phyloP scores from a whole-genome alignment of 257 asterid species.

The Nicotiana tabacum region DNA sequence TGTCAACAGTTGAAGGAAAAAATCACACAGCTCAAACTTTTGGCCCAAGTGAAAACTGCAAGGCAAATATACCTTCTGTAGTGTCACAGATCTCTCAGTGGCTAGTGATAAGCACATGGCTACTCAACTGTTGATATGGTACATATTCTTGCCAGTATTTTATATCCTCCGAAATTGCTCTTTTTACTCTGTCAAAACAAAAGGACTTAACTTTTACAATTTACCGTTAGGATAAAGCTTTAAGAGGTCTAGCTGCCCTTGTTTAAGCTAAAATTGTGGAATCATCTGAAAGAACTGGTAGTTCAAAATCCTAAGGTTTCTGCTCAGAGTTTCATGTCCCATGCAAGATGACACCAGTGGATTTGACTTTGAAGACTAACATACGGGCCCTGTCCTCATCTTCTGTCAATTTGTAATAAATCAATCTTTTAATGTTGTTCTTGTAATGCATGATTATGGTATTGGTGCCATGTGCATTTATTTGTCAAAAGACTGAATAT shows the following conservation, averaged over 20 bases:
- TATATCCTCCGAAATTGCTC: no score
- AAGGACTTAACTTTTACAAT: no score
- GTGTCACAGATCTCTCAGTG: no score
- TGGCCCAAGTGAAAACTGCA: no score
- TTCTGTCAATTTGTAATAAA: conserved; percentile 73
- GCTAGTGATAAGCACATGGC: no score
- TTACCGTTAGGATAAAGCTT: no score
- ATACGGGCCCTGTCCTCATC: conserved; percentile 63
- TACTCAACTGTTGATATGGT: no score
- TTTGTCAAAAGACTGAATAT: neutral
- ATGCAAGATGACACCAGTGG: conserved; percentile 65
- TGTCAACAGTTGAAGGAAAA: no score
- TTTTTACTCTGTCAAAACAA: no score
- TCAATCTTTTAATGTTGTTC: neutral
- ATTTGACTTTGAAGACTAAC: conserved; percentile 71
- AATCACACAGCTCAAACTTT: no score
- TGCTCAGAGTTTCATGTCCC: conserved; percentile 50
- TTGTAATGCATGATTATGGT: neutral
- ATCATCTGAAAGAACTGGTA: conserved; percentile 28
- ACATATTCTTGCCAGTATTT: no score
- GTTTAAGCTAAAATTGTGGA: conserved; percentile 33
- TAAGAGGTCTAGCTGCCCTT: conserved; percentile 1
- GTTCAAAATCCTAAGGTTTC: conserved; percentile 24
- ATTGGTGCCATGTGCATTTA: neutral
- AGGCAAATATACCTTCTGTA: no score